phyloP scores from a whole-genome alignment of 495 filamentous ascomycete genomes.

The Lindgomyces ingoldianus region DNA sequence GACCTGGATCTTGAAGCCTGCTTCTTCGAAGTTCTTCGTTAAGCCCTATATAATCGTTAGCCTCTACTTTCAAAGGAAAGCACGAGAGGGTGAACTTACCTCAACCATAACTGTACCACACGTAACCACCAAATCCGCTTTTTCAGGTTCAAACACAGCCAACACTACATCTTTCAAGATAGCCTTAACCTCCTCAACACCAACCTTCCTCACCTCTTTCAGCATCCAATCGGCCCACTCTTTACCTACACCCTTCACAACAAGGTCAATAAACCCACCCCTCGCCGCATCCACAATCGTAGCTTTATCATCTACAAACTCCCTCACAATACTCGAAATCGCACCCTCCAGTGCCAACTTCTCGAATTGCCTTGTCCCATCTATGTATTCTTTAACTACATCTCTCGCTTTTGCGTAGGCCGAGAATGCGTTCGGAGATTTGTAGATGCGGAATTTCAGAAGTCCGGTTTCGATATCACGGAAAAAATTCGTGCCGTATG shows the following conservation, averaged over 20 bases:
- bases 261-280: conserved; percentile 78
- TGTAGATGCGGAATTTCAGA: conserved; percentile 78
- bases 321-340: conserved; percentile 81
- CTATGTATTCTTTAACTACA: conserved; percentile 70
- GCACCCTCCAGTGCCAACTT: conserved; percentile 84
- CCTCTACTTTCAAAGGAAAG: neutral
- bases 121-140: conserved; percentile 82
- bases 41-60: conserved; percentile 56
- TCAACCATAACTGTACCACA: conserved; percentile 83
- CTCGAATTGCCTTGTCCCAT: conserved; percentile 66
- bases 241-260: conserved; percentile 71
- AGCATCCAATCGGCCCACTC: conserved; percentile 78
- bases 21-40: conserved; percentile 66
- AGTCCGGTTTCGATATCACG: conserved; percentile 76
- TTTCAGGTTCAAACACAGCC: conserved; percentile 74
- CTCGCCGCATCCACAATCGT: conserved; percentile 78
- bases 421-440: conserved; percentile 84
- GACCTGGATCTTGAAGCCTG: conserved; percentile 76
- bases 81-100: conserved; percentile 53
- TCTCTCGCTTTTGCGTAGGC: conserved; percentile 76
- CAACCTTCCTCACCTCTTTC: conserved; percentile 72
- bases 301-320: conserved; percentile 80
- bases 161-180: conserved; percentile 74
- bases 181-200: conserved; percentile 71
- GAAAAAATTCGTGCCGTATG: conserved; percentile 79